Conservation (phyloP, 371 early-diverging fungal genomes). For the Vittaforma corneae region DNA sequence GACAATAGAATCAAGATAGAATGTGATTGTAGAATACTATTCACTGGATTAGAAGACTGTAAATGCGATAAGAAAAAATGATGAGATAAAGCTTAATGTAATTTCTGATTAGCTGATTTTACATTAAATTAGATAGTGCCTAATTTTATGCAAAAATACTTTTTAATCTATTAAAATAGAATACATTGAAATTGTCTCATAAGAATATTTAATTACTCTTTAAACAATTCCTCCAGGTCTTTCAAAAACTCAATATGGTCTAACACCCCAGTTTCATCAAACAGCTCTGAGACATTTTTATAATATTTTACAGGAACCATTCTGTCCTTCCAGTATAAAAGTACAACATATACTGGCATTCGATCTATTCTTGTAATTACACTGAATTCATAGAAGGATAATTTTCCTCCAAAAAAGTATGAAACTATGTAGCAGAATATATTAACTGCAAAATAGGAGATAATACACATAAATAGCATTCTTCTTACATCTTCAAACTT, state of each 20-base stretch:
- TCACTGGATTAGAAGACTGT: no score
- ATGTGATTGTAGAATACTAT: no score
- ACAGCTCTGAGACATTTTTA: slow-evolving; percentile 44
- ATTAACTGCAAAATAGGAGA: slow-evolving; percentile 39
- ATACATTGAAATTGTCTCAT: no score
- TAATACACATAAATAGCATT: slow-evolving; percentile 3
- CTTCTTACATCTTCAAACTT: slow-evolving; percentile 40
- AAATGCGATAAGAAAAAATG: no score
- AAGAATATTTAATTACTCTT: no score
- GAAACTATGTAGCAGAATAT: slow-evolving; percentile 14
- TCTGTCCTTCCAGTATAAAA: slow-evolving; percentile 29
- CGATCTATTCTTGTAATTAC: not conserved
- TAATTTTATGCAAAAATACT: no score
- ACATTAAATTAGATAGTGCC: no score
- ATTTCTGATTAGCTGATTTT: no score
- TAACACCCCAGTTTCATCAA: slow-evolving; percentile 36
- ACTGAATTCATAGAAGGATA: slow-evolving; percentile 2
- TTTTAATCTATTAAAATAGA: no score
- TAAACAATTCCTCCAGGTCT: slow-evolving; percentile 39
- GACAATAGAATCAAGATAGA: no score
- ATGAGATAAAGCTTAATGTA: no score
- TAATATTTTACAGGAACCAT: slow-evolving; percentile 30
- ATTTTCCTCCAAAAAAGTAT: slow-evolving; percentile 1
- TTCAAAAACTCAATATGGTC: slow-evolving; percentile 30
- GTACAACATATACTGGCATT: slow-evolving; percentile 5